Evolutionary conservation across 2,329 filamentous ascomycete genomes (phyloP).

Genomic region (Rhytidhysteron rufulum): DNA sequence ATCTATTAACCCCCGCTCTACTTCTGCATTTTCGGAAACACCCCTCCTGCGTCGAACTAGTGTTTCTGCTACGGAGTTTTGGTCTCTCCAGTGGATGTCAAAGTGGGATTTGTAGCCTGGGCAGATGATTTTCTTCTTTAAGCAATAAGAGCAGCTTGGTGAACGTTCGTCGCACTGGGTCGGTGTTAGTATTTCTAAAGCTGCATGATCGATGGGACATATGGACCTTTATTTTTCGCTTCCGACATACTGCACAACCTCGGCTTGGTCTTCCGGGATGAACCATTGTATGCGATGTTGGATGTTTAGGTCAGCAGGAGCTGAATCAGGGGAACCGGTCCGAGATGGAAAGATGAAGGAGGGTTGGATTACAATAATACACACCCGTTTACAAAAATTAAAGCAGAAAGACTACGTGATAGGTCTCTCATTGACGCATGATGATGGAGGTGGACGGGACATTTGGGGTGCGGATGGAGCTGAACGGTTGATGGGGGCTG

Average conservation of each 20-base stretch:
- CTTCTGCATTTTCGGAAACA: neutral
- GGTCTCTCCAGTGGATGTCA: slow-evolving; percentile 9
- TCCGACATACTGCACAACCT: slow-evolving; percentile 8
- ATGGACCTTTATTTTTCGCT: slow-evolving; percentile 8
- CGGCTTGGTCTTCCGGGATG: slow-evolving; percentile 5
- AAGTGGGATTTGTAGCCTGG: slow-evolving; percentile 6
- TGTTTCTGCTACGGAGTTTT: slow-evolving; percentile 7
- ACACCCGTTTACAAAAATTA: no score
- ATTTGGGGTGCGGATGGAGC: no score
- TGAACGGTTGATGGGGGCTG: no score
- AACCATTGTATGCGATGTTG: slow-evolving; percentile 7
- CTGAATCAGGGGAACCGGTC: no score
- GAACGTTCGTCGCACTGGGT: slow-evolving; percentile 7
- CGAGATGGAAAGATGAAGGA: no score
- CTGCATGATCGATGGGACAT: neutral
- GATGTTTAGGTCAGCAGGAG: no score
- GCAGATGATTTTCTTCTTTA: slow-evolving; percentile 7
- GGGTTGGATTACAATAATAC: no score
- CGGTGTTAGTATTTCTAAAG: neutral
- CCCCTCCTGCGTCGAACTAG: neutral
- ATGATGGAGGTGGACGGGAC: no score
- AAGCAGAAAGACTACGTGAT: no score
- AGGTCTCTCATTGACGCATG: no score
- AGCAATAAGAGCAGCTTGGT: slow-evolving; percentile 8
- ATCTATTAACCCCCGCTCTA: neutral